Base-by-base conservation (phyloP, 106 monocot genomes). In the Dactylorhiza incarnata region DNA sequence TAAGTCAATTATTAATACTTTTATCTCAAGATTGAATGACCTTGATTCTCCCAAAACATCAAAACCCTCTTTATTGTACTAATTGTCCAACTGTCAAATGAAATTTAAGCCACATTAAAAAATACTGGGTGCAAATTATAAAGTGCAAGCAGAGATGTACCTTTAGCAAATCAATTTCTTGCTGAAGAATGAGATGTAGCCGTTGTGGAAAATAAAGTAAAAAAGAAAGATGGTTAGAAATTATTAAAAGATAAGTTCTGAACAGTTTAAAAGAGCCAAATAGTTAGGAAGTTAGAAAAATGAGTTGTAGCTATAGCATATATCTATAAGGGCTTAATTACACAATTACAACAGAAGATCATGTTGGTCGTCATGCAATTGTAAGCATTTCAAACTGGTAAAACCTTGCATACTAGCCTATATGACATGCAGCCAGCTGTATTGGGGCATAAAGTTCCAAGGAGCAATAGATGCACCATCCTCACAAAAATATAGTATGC, bases 141-240 rank as follows among this genome's bases (percentile, higher is more conserved):
- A 59, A 59, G n/a, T 17, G 45, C 16, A 70, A 70, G 45, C 15
- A 24, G 65, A 73, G 74, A 65, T 66, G 48, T 92, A 89, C 92
- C 89, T 92, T 92, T 22, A 92, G 75, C 9, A 92, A 81, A 87
- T 92, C 92, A 75, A 92, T 92, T 82, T 92, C 92, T 92, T 89
- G 92, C 92, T 92, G 87, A 50, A 78, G 53, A 20, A 63, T 20
- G 62, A 79, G 73, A 56, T 11, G 49, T 13, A 58, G 61, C 77
- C 69, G 19, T 70, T 7, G n/a, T 25, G 45, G 69, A 46, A 46
- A 26, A 24, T 26, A 20, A 66, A 8, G 23, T 9, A n/a, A 2
- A 26, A 66, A 29, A 66, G 5, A 66, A 37, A 66, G 29, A 29
- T n/a, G 23, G 29, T 26, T 26, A 66, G 24, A 15, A 66, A 66